Conservation (phyloP, 202 grass and related monocot genomes). For the Panicum hallii region DNA sequence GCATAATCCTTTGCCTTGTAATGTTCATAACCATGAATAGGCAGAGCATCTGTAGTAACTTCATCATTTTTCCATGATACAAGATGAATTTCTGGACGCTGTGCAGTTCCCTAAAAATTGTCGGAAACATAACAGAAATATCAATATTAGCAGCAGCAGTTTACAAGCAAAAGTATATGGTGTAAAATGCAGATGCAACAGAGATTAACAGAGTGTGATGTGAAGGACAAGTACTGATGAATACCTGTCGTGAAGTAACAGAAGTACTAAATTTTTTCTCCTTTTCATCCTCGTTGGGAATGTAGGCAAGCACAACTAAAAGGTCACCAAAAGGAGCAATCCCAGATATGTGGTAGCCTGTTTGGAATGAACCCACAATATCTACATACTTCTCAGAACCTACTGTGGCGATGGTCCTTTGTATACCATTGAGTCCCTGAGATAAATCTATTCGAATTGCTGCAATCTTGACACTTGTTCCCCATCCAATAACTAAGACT, state of each 20-base stretch:
- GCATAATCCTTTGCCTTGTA: constrained; percentile 96
- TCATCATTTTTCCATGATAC: constrained; percentile 98
- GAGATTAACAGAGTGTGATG: constrained; percentile 17
- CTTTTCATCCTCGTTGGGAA: constrained; percentile 76
- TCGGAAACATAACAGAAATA: constrained; percentile 39
- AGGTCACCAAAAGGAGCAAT: constrained; percentile 96
- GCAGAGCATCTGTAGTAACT: constrained; percentile 92
- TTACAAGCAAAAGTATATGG: constrained; percentile 35
- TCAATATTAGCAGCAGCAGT: constrained; percentile 11
- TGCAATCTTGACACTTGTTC: constrained; percentile 90
- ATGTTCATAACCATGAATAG: constrained; percentile 96
- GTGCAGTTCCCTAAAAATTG: constrained; percentile 81
- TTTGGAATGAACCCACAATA: constrained; percentile 98
- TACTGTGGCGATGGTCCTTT: constrained; percentile 62
- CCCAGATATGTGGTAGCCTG: constrained; percentile 92
- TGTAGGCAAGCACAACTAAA: constrained; percentile 91
- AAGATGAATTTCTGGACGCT: constrained; percentile 93
- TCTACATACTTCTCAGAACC: constrained; percentile 86
- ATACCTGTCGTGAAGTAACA: constrained; percentile 80
- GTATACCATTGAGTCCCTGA: constrained; percentile 77
- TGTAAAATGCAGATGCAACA: not conserved
- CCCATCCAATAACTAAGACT: constrained; percentile 96
- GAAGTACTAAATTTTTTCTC: constrained; percentile 62
- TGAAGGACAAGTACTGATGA: constrained; percentile 31
- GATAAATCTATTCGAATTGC: constrained; percentile 76